phyloP scores from a whole-genome alignment of 2,329 filamentous ascomycete species.

The Phaeosphaeriaceae sp. region DNA sequence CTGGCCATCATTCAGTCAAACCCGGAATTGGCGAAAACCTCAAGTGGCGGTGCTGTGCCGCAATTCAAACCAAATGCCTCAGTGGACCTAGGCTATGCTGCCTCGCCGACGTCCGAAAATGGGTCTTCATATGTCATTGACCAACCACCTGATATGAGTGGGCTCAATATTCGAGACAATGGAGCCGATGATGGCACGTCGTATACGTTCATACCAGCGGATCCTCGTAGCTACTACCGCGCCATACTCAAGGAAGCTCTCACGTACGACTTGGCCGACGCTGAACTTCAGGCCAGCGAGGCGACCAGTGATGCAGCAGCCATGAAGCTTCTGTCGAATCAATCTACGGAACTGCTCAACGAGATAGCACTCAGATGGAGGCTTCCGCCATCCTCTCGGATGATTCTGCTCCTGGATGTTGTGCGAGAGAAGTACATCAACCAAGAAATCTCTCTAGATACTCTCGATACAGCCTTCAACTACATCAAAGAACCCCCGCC shows the following conservation, averaged over 20 bases:
- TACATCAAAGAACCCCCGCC: slow-evolving; percentile 77
- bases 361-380: slow-evolving; percentile 91
- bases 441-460: slow-evolving; percentile 80
- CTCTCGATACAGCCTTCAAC: slow-evolving; percentile 82
- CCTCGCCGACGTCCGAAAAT: slow-evolving; percentile 53
- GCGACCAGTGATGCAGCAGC: slow-evolving; percentile 57
- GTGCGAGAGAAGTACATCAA: slow-evolving; percentile 84
- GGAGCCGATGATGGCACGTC: slow-evolving; percentile 63
- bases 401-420: slow-evolving; percentile 84
- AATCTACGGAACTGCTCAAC: slow-evolving; percentile 81
- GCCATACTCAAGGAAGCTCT: slow-evolving; percentile 81
- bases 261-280: slow-evolving; percentile 64
- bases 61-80: slow-evolving; percentile 58
- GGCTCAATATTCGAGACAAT: slow-evolving; percentile 66
- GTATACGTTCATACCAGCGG: slow-evolving; percentile 89
- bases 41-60: slow-evolving; percentile 66
- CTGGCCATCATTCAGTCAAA: slow-evolving; percentile 85
- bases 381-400: slow-evolving; percentile 79
- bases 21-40: slow-evolving; percentile 82
- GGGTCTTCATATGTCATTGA: slow-evolving; percentile 67
- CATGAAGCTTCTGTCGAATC: slow-evolving; percentile 70
- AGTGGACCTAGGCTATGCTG: slow-evolving; percentile 53
- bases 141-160: slow-evolving; percentile 71
- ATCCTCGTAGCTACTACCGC: slow-evolving; percentile 83
- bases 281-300: slow-evolving; percentile 58